Base-by-base conservation (phyloP, 2,329 filamentous ascomycete species). In the Fusarium proliferatum region DNA sequence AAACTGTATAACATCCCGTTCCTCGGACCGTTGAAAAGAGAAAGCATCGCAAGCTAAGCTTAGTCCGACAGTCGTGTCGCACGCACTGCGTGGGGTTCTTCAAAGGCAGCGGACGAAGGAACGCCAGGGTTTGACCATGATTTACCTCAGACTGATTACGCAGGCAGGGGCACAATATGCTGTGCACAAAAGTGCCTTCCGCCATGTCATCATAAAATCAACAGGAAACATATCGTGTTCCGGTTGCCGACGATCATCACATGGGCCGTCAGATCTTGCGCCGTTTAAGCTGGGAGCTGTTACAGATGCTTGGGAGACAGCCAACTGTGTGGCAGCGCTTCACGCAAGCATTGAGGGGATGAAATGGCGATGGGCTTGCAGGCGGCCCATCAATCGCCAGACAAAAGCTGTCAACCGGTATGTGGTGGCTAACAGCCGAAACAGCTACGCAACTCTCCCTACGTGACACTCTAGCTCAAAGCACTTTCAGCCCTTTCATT, bases 181-280 rank as follows among this genome's bases (percentile, higher is more conserved):
- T 48, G 55, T 64, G 26, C 58, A 52, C 67, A 74, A 52, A 51
- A 65, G 33, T 46, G 38, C 59, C 48, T 61, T 53, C 67, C 39
- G 43, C 62, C 46, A 61, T 53, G 46, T 57, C 48, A 73, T 60
- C 43, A 71, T 41, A 60, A 55, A 57, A 60, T 63, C 52, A 70
- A 73, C 23, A 66, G 59, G 71, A 73, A 71, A 73, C 71, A 73
- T 56, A 59, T 56, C 57, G 49, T 46, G 61, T 74, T 68, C 61
- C 67, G 71, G 48, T 61, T 72, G 45, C 57, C 49, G 71, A 59
- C 51, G 68, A 74, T 74, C 71, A 72, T 61, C 42, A 55, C 63
- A 62, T 42, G 36, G 43, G 33, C 36, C 48, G 21, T 42, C 52
- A 71, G 39, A 68, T 61, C 51, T 52, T 67, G 51, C 55, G 42